A percentile compares a stretch with the other conserved stretches of the same genome.
Evolutionary conservation across 441 rosid species (phyloP).

Genomic region (Adansonia rubrostipa): DNA sequence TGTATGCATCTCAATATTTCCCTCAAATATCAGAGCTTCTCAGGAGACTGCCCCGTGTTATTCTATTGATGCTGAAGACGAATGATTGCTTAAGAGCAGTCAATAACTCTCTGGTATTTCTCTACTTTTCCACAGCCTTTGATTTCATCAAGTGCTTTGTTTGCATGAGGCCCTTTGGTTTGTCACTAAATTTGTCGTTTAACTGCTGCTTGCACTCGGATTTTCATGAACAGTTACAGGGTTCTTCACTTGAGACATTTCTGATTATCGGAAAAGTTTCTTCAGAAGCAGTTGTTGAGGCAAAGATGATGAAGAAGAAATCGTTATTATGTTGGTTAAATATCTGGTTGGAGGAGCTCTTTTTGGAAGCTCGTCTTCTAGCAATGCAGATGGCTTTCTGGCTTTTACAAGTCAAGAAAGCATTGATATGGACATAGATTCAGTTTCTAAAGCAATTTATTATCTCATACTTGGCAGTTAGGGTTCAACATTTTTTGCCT

Average conservation of each 20-base stretch:
- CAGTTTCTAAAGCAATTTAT: not conserved
- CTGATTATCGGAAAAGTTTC: slow-evolving; percentile 81
- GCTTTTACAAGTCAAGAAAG: slow-evolving; percentile 64
- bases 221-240: slow-evolving; percentile 53
- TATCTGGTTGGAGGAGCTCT: slow-evolving; percentile 66
- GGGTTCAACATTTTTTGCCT: too few species aligned
- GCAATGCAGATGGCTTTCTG: slow-evolving; percentile 70
- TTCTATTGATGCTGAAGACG: slow-evolving; percentile 88
- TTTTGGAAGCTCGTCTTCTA: slow-evolving; percentile 66
- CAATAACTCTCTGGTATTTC: slow-evolving; percentile 69
- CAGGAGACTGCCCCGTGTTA: slow-evolving; percentile 87
- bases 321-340: slow-evolving; percentile 52
- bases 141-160: slow-evolving; percentile 6
- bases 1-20: slow-evolving; percentile 93
- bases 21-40: slow-evolving; percentile 90
- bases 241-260: slow-evolving; percentile 76
- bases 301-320: slow-evolving; percentile 60
- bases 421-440: slow-evolving; percentile 43
- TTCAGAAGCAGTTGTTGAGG: slow-evolving; percentile 84
- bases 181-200: not conserved
- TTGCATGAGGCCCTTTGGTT: too few species aligned
- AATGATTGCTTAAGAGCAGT: slow-evolving; percentile 94
- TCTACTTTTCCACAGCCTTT: slow-evolving; percentile 15
- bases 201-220: not conserved
- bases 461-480: not conserved